Percentiles rank a stretch among this genome's conserved stretches.
These are phyloP conservation scores for Tetrahymena malaccensis DNA, from an alignment of 73 alveolate genomes.

Conservation along the genomic window DNA sequence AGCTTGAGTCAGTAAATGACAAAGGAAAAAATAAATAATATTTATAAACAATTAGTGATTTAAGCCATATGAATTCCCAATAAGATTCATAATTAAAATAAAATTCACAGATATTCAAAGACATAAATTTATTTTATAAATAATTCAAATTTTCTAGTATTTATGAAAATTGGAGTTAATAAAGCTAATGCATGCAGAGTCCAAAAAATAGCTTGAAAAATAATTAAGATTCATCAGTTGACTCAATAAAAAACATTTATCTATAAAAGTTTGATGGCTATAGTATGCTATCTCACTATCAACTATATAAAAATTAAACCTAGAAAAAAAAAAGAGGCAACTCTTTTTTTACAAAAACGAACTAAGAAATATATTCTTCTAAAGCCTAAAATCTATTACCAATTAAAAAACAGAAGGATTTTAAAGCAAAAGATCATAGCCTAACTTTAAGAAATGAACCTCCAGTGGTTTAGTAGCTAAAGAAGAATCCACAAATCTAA, in stretches of 20 bases:
- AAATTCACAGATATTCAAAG: neutral
- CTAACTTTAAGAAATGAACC: neutral
- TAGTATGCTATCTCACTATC: neutral
- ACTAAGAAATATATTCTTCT: neutral
- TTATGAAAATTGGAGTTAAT: neutral
- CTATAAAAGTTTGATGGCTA: neutral
- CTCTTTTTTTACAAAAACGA: neutral
- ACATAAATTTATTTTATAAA: too few relatives aligned
- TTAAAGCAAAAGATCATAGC: neutral
- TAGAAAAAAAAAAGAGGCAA: neutral
- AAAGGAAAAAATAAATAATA: neutral
- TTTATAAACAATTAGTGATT: neutral
- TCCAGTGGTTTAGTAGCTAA: neutral
- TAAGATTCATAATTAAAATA: neutral
- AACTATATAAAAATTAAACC: neutral
- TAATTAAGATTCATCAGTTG: neutral
- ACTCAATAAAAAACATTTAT: neutral
- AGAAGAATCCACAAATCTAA: neutral
- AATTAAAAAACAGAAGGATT: neutral
- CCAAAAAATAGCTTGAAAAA: neutral
- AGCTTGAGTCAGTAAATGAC: neutral
- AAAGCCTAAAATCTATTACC: neutral
- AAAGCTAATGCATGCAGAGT: too few relatives aligned
- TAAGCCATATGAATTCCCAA: neutral
- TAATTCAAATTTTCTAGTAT: neutral